Base-by-base conservation (phyloP, 192 early-diverging fungal genomes). In the Gamsiella multidivaricata region DNA sequence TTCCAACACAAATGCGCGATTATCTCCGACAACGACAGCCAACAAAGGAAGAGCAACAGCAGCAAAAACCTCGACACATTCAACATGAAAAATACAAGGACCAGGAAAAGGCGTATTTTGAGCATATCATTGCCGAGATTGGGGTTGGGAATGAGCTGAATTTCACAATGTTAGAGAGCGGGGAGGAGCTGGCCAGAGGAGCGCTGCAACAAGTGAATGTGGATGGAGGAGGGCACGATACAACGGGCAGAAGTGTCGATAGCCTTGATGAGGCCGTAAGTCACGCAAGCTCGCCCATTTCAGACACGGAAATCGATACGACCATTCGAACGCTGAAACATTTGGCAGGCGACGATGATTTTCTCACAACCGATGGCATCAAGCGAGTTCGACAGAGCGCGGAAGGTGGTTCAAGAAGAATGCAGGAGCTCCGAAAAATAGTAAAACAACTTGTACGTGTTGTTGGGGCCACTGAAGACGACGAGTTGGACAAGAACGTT, bases 1-100 rank as follows among this genome's bases (percentile, higher is more conserved):
- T 63, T 26, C 34, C 61, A 63, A 36, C 9, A 25, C 32, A 51
- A 52, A 52, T 63, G 61, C 49, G 61, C n/a, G 33, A 63, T n/a
- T 5, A 63, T 8, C 61, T 63, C 25, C 28, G 32, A 33, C 17
- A 23, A 37, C 20, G 26, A 32, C 14, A 8, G n/a, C 47, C 61
- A 41, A 52, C 47, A 25, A 36, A 50, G 9, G 47, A 52, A n/a
- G 61, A n/a, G n/a, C n/a, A 63, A 28, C 17, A 33, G 5, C 8
- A 39, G 14, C 22, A 1, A 12, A 20, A 0, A 29, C 47, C 36
- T 23, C 29, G 4, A 3, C 20, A 52, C 22, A 52, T 15, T 1
- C 61, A 33, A 43, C 61, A 36, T 39, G 15, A 39, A 5, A 14
- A 39, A 50, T 26, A 62, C 33, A 36, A 62, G 10, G 34, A 63